Conservation (phyloP, 2,329 filamentous ascomycete species). For the Ceratocystis destructans region DNA sequence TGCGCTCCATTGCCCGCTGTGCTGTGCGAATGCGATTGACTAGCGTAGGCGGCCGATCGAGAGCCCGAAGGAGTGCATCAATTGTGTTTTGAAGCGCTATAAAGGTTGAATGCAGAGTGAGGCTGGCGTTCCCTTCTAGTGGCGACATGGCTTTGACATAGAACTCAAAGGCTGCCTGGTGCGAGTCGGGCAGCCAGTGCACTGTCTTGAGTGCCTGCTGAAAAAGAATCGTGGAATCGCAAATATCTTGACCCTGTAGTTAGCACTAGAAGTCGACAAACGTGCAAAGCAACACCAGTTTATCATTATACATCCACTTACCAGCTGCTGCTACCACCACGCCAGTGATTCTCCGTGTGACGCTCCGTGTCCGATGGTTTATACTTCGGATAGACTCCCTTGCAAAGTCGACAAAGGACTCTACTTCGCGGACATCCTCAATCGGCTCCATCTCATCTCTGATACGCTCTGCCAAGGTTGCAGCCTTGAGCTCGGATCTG, state of each 20-base stretch:
- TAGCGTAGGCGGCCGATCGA: conserved; percentile 65
- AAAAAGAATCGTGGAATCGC: conserved; percentile 47
- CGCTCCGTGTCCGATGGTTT: conserved; percentile 67
- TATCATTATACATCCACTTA: conserved; percentile 6
- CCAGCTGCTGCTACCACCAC: conserved; percentile 30
- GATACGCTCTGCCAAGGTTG: conserved; percentile 68
- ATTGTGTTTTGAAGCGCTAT: conserved; percentile 73
- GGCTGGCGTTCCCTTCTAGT: conserved; percentile 58
- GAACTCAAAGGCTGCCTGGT: conserved; percentile 57
- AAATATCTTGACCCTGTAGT: conserved; percentile 41
- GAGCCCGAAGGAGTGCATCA: conserved; percentile 62
- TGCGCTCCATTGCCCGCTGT: conserved; percentile 64
- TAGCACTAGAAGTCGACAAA: background rate
- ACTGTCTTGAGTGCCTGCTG: conserved; percentile 41
- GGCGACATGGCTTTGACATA: conserved; percentile 54
- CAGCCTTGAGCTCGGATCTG: conserved; percentile 73
- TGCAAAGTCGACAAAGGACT: conserved; percentile 83
- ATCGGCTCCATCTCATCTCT: conserved; percentile 80
- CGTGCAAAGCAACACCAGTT: background rate
- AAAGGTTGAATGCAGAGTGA: conserved; percentile 60
- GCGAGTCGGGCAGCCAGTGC: conserved; percentile 51
- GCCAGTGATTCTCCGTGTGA: conserved; percentile 66
- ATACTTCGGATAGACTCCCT: conserved; percentile 78
- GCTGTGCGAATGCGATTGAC: conserved; percentile 63
- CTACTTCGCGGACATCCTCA: conserved; percentile 71